phyloP scores from a whole-genome alignment of 805 yeast genomes.

The Barnettozyma pratensis region DNA sequence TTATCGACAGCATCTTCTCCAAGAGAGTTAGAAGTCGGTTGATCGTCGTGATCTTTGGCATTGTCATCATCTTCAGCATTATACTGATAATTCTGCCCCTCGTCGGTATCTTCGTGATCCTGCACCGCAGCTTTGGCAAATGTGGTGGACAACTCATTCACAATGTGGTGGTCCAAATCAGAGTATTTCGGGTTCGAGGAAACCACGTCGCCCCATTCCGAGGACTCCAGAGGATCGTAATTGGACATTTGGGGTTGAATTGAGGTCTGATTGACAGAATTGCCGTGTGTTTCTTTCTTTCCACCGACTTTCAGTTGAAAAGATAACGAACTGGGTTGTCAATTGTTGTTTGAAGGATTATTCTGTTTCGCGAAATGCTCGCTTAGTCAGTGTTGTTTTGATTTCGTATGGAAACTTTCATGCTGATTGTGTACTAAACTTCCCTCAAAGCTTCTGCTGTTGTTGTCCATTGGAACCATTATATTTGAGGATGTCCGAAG shows the following conservation, averaged over 20 bases:
- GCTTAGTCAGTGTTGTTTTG: background rate
- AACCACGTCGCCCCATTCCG: slow-evolving; percentile 58
- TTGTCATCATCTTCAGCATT: background rate
- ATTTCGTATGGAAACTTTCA: background rate
- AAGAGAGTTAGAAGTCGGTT: background rate
- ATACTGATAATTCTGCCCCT: background rate
- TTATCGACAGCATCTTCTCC: background rate
- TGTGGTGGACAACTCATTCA: slow-evolving; percentile 18
- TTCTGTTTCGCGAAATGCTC: background rate
- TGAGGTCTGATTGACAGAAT: background rate
- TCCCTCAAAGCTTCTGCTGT: background rate
- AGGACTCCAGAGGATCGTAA: slow-evolving; percentile 44
- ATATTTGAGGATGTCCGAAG: background rate
- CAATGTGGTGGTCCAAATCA: slow-evolving; percentile 6
- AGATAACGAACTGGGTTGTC: background rate
- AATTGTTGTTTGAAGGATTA: background rate
- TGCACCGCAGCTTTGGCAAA: slow-evolving; percentile 4
- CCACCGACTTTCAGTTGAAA: too few species aligned
- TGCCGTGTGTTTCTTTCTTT: too few species aligned
- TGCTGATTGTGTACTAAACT: too few species aligned
- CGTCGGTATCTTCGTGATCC: slow-evolving; percentile 4
- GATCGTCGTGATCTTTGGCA: slow-evolving; percentile 1
- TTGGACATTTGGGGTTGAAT: slow-evolving; percentile 1
- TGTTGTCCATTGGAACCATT: too few species aligned
- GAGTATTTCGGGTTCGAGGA: slow-evolving; percentile 29